Percentiles rank a stretch among this genome's conserved stretches.
Evolutionary conservation across 805 yeast species (phyloP).

Genomic region (Yarrowia porcina): DNA sequence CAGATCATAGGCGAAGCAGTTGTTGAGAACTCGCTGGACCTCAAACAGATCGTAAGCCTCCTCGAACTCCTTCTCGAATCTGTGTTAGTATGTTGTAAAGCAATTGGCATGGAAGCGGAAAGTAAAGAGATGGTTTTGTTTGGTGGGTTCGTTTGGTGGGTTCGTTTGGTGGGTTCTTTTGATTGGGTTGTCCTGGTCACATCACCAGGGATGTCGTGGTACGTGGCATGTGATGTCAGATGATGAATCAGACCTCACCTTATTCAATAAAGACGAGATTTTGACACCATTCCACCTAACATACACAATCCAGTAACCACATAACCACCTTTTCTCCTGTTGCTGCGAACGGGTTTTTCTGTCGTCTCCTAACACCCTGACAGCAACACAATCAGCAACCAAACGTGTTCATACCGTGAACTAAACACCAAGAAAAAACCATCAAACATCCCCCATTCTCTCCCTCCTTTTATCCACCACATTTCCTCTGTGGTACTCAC

Average conservation of each 20-base stretch:
- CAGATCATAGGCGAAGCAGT: slow-evolving; percentile 96
- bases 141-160: too few relatives aligned
- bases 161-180: too few relatives aligned
- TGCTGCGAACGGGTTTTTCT: too few relatives aligned
- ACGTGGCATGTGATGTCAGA: neutral
- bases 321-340: too few relatives aligned
- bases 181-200: too few relatives aligned
- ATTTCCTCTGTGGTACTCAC: slow-evolving; percentile 41
- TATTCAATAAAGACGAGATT: neutral
- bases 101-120: too few relatives aligned
- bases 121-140: too few relatives aligned
- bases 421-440: too few relatives aligned
- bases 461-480: neutral
- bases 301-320: too few relatives aligned
- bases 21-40: slow-evolving; percentile 92
- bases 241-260: neutral
- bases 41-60: slow-evolving; percentile 85
- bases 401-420: neutral
- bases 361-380: neutral
- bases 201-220: neutral
- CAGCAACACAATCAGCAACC: neutral
- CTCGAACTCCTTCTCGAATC: slow-evolving; percentile 94
- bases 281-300: neutral
- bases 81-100: slow-evolving; percentile 38
- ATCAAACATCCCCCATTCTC: neutral